Base-by-base conservation (phyloP, 345 rosid genomes). In the Citrus inodora region DNA sequence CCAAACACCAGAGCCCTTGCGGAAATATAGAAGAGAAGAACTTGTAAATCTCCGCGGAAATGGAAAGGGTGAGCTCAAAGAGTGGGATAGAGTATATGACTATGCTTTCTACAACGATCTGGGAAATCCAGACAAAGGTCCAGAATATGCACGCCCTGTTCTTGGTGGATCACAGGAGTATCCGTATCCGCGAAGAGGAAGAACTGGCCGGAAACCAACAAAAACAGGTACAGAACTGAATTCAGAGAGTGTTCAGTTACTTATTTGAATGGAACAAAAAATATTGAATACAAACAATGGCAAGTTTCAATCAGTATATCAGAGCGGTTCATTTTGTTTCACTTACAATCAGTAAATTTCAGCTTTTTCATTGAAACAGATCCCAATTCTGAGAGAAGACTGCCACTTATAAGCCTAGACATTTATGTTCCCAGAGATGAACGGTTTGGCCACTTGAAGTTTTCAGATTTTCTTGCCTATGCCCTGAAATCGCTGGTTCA, bases 81-180 rank as follows among this genome's bases (percentile, higher is more conserved):
- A 93, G 72, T 93, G 99, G 99, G 98, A 95, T 80, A 90, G 99
- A 86, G 95, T 92, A 25, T 95, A 95, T 69, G 99, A 91, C 78
- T 93, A 93, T 77, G 98, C 84, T 81, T 85, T 75, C 84, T 95
- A 93, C 90, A 95, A 93, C 56, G 98, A 93, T 83, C 83, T 95
- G 77, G 98, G 92, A 76, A 81, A 77, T 80, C 98, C 98, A 0
- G 97, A 95, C 71, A 91, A 88, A 68, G 93, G 96, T 64, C 64
- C 78, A 6, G 76, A 81, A 3, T 76, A 87, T 67, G 86, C 69
- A 6, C 96, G 99, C 75, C 88, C 90, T 0, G 87, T 92, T 78
- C 96, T 93, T 1, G 99, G 99, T 3, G 94, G 97, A 81, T 83
- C 95, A 27, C 22, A 73, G 76, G 81, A 84, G 27, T 77, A 75